Percentiles rank a stretch among this genome's conserved stretches.
phyloP scores from a whole-genome alignment of 2,329 filamentous ascomycete species.

The Fusarium longipes region DNA sequence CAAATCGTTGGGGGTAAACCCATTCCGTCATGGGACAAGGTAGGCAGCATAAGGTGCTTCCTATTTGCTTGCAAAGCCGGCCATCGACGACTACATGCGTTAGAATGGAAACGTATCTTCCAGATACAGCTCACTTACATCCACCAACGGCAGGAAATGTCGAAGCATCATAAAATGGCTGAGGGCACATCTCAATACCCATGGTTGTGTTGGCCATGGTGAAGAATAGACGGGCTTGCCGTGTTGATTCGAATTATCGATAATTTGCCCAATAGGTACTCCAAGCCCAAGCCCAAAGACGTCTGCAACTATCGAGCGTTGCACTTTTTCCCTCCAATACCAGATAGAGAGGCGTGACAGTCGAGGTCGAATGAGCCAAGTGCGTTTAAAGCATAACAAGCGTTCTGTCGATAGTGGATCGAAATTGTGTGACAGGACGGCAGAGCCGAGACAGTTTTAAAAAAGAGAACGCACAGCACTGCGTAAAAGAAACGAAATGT shows the following conservation, averaged over 20 bases:
- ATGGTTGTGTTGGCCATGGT: constrained; percentile 49
- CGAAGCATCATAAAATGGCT: constrained; percentile 75
- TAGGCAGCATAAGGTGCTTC: constrained; percentile 77
- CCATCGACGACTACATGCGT: constrained; percentile 64
- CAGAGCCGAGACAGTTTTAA: constrained; percentile 24
- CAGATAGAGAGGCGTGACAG: not conserved
- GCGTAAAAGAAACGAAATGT: constrained; percentile 12
- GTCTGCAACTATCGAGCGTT: constrained; percentile 2
- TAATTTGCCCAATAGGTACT: not conserved
- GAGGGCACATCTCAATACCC: constrained; percentile 67
- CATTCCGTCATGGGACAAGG: constrained; percentile 90
- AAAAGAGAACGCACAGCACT: constrained; percentile 4
- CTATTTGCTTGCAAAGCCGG: constrained; percentile 62
- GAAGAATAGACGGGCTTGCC: constrained; percentile 15
- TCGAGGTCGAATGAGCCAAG: not conserved
- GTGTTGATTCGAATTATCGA: constrained; percentile 10
- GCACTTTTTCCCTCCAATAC: constrained; percentile 4
- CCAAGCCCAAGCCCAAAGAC: not conserved
- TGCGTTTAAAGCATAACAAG: constrained; percentile 15
- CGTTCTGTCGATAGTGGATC: constrained; percentile 1
- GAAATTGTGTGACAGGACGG: constrained; percentile 16
- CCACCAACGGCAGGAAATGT: constrained; percentile 71
- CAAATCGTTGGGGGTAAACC: constrained; percentile 71
- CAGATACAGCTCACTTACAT: constrained; percentile 62
- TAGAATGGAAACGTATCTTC: constrained; percentile 7